phyloP scores from a whole-genome alignment of 108 stramenopile species.

The Cyclostephanos invisitatus region DNA sequence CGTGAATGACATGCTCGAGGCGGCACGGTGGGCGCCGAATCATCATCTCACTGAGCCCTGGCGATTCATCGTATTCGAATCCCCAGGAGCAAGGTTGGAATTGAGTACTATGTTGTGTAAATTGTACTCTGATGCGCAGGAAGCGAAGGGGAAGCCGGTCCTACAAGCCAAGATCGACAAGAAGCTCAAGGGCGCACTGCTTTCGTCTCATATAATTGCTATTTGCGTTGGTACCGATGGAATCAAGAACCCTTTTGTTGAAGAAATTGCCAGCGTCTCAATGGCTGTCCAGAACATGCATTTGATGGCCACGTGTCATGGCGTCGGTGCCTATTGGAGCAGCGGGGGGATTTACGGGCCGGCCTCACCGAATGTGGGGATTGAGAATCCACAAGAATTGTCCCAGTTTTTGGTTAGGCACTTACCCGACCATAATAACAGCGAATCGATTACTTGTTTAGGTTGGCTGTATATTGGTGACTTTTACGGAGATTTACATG shows the following conservation, averaged over 20 bases:
- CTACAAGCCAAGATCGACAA: slow-evolving; percentile 47
- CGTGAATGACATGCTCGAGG: slow-evolving; percentile 47
- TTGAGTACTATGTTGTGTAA: slow-evolving; percentile 31
- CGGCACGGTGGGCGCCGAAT: slow-evolving; percentile 46
- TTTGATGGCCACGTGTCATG: slow-evolving; percentile 41
- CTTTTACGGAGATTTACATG: slow-evolving; percentile 16
- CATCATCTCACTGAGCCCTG: slow-evolving; percentile 51
- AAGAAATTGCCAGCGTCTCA: slow-evolving; percentile 44
- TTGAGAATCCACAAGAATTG: slow-evolving; percentile 25
- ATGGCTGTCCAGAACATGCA: slow-evolving; percentile 53
- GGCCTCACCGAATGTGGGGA: neutral
- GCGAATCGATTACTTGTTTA: slow-evolving; percentile 24
- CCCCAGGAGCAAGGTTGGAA: slow-evolving; percentile 10
- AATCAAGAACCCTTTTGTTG: slow-evolving; percentile 29
- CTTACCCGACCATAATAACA: neutral
- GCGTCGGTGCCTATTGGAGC: slow-evolving; percentile 47
- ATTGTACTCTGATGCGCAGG: slow-evolving; percentile 18
- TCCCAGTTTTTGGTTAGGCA: slow-evolving; percentile 15
- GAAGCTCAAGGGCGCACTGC: slow-evolving; percentile 22
- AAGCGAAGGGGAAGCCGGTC: slow-evolving; percentile 15
- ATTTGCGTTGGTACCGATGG: slow-evolving; percentile 21
- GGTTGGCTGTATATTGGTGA: slow-evolving; percentile 51
- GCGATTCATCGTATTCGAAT: slow-evolving; percentile 45
- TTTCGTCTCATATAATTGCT: slow-evolving; percentile 43
- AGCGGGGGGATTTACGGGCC: slow-evolving; percentile 23